A percentile compares a stretch with the other conserved stretches of the same genome.
Evolutionary conservation across 441 rosid genomes (phyloP).

Genomic region (Capsella rubella): DNA sequence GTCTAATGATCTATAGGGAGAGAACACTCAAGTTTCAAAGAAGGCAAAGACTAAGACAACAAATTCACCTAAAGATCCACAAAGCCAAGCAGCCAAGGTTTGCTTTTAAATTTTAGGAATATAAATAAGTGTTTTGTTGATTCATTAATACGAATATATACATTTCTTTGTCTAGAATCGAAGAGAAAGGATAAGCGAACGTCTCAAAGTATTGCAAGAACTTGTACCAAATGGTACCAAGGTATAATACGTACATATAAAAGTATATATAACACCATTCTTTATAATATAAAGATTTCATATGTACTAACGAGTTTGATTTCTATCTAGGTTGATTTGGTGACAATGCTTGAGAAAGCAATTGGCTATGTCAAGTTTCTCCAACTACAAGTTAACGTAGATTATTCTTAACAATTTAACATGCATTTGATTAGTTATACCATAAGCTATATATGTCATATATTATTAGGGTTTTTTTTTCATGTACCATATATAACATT

Average conservation of each 20-base stretch:
- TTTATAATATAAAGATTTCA: not conserved
- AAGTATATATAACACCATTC: not conserved
- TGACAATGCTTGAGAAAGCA: conserved; percentile 94
- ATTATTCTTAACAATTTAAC: conserved; percentile 13
- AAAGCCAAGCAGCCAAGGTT: conserved; percentile 93
- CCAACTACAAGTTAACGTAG: conserved; percentile 92
- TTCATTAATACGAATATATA: not conserved
- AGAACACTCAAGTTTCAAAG: conserved; percentile 58
- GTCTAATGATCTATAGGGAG: conserved; percentile 50
- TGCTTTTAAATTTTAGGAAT: not conserved
- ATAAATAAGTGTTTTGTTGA: not conserved
- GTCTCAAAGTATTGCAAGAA: conserved; percentile 84
- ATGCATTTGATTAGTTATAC: not conserved
- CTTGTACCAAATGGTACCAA: conserved; percentile 89
- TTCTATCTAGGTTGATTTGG: conserved; percentile 76
- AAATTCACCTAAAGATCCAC: conserved; percentile 74
- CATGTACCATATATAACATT: too few species aligned
- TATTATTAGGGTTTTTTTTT: conserved; percentile 6
- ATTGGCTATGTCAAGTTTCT: conserved; percentile 92
- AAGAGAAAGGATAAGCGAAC: conserved; percentile 87
- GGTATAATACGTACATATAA: conserved; percentile 42
- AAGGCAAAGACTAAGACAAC: conserved; percentile 58
- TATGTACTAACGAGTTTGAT: not conserved
- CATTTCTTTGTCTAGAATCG: conserved; percentile 56
- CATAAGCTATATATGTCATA: not conserved